Conservation (phyloP, 148 eudicot species). For the Amaranthus palmeri region DNA sequence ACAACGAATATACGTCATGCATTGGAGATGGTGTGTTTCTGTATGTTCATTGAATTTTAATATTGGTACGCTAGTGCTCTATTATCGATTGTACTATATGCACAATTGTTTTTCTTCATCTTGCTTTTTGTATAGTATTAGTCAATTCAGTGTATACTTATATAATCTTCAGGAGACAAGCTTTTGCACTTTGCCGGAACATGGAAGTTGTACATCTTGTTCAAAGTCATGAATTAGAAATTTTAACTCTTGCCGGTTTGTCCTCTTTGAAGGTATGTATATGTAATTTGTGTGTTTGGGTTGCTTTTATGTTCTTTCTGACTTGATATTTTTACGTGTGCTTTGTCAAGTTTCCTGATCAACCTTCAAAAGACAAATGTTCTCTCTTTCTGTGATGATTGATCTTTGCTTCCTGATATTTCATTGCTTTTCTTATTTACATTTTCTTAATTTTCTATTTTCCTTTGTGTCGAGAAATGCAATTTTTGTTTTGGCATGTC, state of each 20-base stretch:
- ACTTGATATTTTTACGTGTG: background rate
- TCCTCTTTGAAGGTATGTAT: conserved; percentile 59
- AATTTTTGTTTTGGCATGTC: background rate
- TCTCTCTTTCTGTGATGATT: background rate
- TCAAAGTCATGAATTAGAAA: conserved; percentile 51
- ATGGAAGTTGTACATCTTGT: conserved; percentile 43
- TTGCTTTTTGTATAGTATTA: background rate
- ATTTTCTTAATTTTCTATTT: background rate
- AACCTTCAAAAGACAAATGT: background rate
- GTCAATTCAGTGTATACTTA: background rate
- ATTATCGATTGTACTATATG: background rate
- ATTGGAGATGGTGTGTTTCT: background rate
- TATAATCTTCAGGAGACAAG: conserved; percentile 54
- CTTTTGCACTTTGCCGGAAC: conserved; percentile 65
- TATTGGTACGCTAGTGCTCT: no score
- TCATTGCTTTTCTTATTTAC: background rate
- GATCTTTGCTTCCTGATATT: background rate
- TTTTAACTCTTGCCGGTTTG: conserved; percentile 63
- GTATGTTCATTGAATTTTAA: no score
- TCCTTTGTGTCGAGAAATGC: background rate
- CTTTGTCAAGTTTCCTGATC: conserved; percentile 2
- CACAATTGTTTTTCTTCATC: background rate
- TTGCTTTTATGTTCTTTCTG: background rate
- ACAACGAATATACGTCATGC: background rate
- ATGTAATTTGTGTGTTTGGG: background rate